Base-by-base conservation (phyloP, 1,139 yeast genomes). In the Hanseniaspora gamundiae region DNA sequence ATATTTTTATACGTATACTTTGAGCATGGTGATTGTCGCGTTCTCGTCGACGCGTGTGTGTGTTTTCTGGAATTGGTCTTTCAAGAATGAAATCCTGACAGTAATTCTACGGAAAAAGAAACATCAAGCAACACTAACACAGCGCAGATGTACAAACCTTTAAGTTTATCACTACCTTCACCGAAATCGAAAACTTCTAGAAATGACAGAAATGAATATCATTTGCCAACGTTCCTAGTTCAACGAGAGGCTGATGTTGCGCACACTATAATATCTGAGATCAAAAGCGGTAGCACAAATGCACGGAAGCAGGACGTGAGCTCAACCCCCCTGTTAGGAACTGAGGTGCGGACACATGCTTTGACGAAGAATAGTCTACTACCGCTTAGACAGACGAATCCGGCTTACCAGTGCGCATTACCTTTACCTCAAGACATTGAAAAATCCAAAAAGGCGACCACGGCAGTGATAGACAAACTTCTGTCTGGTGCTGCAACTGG, bases 391-490 rank as follows among this genome's bases (percentile, higher is more conserved):
- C 9, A 61, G 60, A 16, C 43, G 61, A 5, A 49, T 55, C 10
- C 54, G 66, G 16, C 62, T 51, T 40, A 45, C 48, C 19, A 28
- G 26, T 43, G 42, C 7, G 60, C 66, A 0, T 52, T 64, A 36
- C 80, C 80, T 0, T 56, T 70, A 0, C 61, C 62, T 14, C 68
- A 64, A 2, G 68, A 65, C 26, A 63, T 74, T 6, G 55, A 55
- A 3, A 61, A 54, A 21, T 64, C 71, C 1, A 63, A 69, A 4
- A 59, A 61, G n/a, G 59, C 65, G 44, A 78, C 84, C 0, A 67
- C 66, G 48, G 61, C 58, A 2, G 76, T 77, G 0, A 58, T 78
- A 13, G 71, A 73, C 38, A 61, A 61, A 40, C 63, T 76, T 1
- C 51, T 78, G 4, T 59, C 64, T 2, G 60, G 65, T 4, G 69